phyloP scores from a whole-genome alignment of 352 stramenopile species.

The Phytophthora niederhauseri region DNA sequence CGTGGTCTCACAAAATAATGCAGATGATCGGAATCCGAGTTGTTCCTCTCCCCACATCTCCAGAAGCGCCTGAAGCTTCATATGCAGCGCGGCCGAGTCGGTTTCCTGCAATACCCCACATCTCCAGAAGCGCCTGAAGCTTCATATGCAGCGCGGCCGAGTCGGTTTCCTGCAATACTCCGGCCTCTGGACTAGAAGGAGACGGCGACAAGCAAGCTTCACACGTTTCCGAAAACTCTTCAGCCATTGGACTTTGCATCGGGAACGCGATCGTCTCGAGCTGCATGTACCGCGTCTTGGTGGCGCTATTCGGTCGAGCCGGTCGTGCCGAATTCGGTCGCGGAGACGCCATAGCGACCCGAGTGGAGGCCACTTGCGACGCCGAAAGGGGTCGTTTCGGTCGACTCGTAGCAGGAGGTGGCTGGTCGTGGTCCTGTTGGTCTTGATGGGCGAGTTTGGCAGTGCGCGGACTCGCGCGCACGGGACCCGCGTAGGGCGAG shows the following conservation, averaged over 20 bases:
- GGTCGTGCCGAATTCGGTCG: constrained; percentile 30
- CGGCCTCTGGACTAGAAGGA: constrained; percentile 8
- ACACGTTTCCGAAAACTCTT: not conserved
- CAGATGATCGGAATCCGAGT: constrained; percentile 54
- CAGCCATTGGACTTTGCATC: constrained; percentile 20
- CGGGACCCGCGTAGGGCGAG: constrained; percentile 27
- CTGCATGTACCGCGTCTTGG: constrained; percentile 37
- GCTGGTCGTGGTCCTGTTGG: constrained; percentile 4
- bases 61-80: constrained; percentile 59
- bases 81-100: constrained; percentile 32
- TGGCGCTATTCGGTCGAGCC: constrained; percentile 48
- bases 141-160: constrained; percentile 42
- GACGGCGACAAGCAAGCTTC: constrained; percentile 25
- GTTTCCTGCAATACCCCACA: constrained; percentile 21
- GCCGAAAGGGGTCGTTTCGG: constrained; percentile 50
- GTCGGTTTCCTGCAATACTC: constrained; percentile 21
- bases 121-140: constrained; percentile 54
- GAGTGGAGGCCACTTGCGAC: constrained; percentile 32
- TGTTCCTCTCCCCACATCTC: constrained; percentile 57
- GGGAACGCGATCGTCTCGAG: constrained; percentile 39
- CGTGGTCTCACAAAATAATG: constrained; percentile 65
- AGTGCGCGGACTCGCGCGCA: constrained; percentile 40
- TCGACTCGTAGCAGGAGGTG: constrained; percentile 3
- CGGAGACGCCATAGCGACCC: constrained; percentile 18
- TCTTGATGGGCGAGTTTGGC: constrained; percentile 31